These are phyloP conservation scores for Gossypium stocksii DNA, from an alignment of 345 rosid species.

Conservation along the genomic window DNA sequence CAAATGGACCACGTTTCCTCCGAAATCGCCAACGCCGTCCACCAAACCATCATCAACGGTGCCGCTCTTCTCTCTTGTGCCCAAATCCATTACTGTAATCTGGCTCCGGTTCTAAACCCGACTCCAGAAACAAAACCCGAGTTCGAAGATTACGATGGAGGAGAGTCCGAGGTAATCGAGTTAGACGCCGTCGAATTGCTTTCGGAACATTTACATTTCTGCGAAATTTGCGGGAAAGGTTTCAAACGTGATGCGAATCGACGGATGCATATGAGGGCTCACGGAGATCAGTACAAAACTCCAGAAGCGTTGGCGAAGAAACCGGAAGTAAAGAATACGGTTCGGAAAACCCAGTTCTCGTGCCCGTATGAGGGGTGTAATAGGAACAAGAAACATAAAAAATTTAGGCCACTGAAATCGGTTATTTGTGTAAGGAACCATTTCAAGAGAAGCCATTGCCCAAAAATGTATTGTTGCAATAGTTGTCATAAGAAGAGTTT, in stretches of 20 bases:
- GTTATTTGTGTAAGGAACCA: constrained; percentile 64
- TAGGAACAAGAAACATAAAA: constrained; percentile 47
- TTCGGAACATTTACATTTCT: constrained; percentile 61
- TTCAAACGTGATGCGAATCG: constrained; percentile 73
- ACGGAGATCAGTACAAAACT: constrained; percentile 65
- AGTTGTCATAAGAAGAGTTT: constrained; percentile 59
- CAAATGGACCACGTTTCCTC: constrained; percentile 47
- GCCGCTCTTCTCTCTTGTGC: constrained; percentile 41
- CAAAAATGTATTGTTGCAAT: constrained; percentile 56
- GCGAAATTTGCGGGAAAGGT: constrained; percentile 71
- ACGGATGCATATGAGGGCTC: constrained; percentile 81
- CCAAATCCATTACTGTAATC: not conserved
- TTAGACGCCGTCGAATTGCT: constrained; percentile 58
- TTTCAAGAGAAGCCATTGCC: constrained; percentile 79
- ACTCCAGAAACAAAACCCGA: not conserved
- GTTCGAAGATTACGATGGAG: constrained; percentile 20
- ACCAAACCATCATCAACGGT: constrained; percentile 44
- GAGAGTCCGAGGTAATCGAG: constrained; percentile 46
- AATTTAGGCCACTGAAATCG: constrained; percentile 56
- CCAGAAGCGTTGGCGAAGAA: constrained; percentile 54
- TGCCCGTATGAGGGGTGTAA: constrained; percentile 71
- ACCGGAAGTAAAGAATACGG: constrained; percentile 10
- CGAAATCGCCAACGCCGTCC: constrained; percentile 51
- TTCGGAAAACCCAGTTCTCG: constrained; percentile 37
- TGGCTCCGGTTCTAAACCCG: not conserved